Conservation (phyloP, 768 basidiomycete species). For the Suillus clintonianus region DNA sequence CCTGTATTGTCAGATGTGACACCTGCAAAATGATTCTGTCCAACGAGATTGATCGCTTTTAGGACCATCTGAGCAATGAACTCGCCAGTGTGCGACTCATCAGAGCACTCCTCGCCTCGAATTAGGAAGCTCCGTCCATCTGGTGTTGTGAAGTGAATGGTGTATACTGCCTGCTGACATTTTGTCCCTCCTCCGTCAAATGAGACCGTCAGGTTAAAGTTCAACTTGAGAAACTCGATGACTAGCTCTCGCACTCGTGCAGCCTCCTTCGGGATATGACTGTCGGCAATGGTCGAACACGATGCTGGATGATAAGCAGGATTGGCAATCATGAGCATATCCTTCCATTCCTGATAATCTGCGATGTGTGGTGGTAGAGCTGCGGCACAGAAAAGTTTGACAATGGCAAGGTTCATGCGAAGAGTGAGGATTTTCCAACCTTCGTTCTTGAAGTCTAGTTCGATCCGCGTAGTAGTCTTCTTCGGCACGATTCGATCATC, state of each 20-base stretch:
- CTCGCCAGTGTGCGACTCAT: neutral
- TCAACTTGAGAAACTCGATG: too few relatives aligned
- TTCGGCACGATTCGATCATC: too few relatives aligned
- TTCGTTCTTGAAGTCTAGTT: neutral
- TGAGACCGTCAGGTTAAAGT: too few relatives aligned
- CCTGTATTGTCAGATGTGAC: neutral
- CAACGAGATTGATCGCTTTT: neutral
- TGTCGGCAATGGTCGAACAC: neutral
- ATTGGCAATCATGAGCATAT: neutral
- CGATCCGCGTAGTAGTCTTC: neutral
- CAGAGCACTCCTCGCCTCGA: too few relatives aligned
- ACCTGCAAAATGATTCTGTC: neutral
- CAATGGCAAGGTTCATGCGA: neutral
- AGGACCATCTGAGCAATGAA: neutral
- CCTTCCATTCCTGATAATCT: constrained; percentile 1
- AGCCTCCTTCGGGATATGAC: constrained; percentile 13
- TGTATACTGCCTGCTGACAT: too few relatives aligned
- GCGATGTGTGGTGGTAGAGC: neutral
- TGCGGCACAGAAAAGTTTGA: neutral
- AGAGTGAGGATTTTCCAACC: neutral
- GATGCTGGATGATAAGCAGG: neutral
- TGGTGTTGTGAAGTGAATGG: too few relatives aligned
- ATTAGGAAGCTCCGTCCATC: too few relatives aligned
- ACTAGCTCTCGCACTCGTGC: neutral
- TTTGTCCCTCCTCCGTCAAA: too few relatives aligned